Evolutionary conservation across 768 basidiomycete species (phyloP).

Genomic region (Dendrothele bispora): DNA sequence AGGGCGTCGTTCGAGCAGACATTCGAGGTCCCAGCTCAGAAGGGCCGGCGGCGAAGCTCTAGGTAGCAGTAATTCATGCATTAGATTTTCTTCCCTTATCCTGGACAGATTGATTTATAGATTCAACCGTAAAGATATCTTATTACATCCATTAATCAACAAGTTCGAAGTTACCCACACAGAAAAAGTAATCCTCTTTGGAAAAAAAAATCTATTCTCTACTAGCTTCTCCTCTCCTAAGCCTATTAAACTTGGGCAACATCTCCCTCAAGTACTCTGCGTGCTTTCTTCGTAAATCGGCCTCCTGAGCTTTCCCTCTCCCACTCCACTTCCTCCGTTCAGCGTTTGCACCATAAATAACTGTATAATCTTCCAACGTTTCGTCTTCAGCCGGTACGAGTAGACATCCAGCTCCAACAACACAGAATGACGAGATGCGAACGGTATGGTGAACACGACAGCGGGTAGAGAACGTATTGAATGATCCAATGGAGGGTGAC

Average conservation of each 20-base stretch:
- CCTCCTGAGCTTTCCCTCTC: constrained; percentile 78
- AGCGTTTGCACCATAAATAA: constrained; percentile 75
- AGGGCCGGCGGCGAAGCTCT: constrained; percentile 34
- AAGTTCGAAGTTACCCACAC: too few species aligned
- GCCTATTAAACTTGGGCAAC: constrained; percentile 84
- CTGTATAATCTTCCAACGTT: constrained; percentile 77
- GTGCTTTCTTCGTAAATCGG: constrained; percentile 83
- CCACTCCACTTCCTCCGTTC: constrained; percentile 85
- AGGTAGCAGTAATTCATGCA: constrained; percentile 6
- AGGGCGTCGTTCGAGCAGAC: constrained; percentile 72
- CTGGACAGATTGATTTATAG: too few species aligned
- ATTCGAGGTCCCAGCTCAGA: constrained; percentile 38
- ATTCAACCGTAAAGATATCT: too few species aligned
- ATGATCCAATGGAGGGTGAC: constrained; percentile 77
- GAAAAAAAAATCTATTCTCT: not conserved
- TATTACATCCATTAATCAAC: too few species aligned
- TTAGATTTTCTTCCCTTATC: too few species aligned
- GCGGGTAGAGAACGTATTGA: constrained; percentile 84
- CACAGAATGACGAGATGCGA: constrained; percentile 76
- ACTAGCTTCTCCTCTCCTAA: constrained; percentile 39
- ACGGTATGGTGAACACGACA: constrained; percentile 84
- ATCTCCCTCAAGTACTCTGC: constrained; percentile 91
- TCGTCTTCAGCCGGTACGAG: constrained; percentile 81
- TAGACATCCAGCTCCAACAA: constrained; percentile 78
- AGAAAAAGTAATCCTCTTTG: too few species aligned